Evolutionary conservation across 306 rosid species (phyloP).

Genomic region (Pyrus pyrifolia): DNA sequence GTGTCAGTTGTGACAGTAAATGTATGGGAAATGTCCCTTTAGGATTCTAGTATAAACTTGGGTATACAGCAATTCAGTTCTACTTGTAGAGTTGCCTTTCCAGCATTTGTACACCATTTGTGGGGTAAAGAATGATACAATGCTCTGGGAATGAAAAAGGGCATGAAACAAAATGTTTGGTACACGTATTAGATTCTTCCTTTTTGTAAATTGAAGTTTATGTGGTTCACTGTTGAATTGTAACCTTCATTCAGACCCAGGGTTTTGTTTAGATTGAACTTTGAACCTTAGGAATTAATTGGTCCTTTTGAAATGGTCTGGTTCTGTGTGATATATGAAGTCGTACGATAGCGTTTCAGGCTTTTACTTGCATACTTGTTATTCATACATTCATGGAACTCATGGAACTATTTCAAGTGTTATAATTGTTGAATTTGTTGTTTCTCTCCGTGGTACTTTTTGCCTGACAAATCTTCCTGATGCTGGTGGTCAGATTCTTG

Average conservation of each 20-base stretch:
- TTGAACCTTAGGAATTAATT: background rate
- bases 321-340: background rate
- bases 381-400: background rate
- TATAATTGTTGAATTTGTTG: background rate
- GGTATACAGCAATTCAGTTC: background rate
- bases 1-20: background rate
- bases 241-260: background rate
- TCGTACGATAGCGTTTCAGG: background rate
- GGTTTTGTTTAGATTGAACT: background rate
- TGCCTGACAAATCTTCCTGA: constrained; percentile 15
- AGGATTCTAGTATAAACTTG: background rate
- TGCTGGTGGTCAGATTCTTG: constrained; percentile 67
- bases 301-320: background rate
- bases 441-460: constrained; percentile 1
- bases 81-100: background rate
- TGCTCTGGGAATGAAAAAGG: background rate
- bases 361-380: background rate
- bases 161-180: background rate
- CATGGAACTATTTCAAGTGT: background rate
- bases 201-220: too few species aligned
- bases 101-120: background rate
- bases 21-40: background rate
- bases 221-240: background rate
- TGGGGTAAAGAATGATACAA: background rate
- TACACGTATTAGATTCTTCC: background rate